phyloP scores from a whole-genome alignment of 495 filamentous ascomycete genomes.

The Copromyces sp. region DNA sequence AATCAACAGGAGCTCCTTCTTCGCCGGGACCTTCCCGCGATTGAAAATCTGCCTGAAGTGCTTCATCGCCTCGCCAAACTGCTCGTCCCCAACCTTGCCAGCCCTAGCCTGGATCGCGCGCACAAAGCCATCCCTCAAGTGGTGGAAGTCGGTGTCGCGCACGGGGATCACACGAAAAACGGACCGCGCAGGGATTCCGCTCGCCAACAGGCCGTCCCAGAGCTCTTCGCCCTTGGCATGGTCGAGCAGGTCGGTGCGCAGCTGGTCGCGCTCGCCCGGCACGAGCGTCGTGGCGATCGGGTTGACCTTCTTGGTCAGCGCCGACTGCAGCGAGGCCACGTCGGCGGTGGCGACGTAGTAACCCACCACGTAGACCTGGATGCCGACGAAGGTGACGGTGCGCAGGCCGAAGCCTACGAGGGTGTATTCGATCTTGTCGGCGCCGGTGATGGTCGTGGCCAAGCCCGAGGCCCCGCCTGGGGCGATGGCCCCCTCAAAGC shows the following conservation, averaged over 20 bases:
- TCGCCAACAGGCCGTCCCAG: conserved; percentile 62
- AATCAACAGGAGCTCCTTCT: conserved; percentile 60
- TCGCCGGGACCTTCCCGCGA: conserved; percentile 63
- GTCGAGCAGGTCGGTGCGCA: conserved; percentile 60
- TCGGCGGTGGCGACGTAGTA: conserved; percentile 77
- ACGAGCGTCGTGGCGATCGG: conserved; percentile 73
- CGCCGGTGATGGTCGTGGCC: conserved; percentile 12
- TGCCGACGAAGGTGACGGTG: conserved; percentile 78
- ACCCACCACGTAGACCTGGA: conserved; percentile 91
- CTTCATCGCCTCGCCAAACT: conserved; percentile 58
- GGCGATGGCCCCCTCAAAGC: conserved; percentile 16
- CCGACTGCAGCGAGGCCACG: conserved; percentile 45
- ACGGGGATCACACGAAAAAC: conserved; percentile 73
- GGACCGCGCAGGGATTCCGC: conserved; percentile 51
- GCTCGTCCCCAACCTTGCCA: conserved; percentile 51
- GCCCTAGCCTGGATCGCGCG: conserved; percentile 68
- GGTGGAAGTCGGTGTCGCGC: conserved; percentile 82
- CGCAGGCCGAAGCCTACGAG: conserved; percentile 79
- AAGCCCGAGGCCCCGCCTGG: conserved; percentile 3
- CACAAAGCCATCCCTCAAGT: conserved; percentile 85
- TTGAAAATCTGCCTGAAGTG: conserved; percentile 72
- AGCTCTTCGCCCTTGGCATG: conserved; percentile 52
- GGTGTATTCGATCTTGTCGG: conserved; percentile 54
- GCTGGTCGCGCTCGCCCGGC: conserved; percentile 59
- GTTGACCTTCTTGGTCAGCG: conserved; percentile 40